Percentiles rank a stretch among this genome's conserved stretches.
Evolutionary conservation across 2,329 filamentous ascomycete species (phyloP).

Genomic region (Fusarium lateritium): DNA sequence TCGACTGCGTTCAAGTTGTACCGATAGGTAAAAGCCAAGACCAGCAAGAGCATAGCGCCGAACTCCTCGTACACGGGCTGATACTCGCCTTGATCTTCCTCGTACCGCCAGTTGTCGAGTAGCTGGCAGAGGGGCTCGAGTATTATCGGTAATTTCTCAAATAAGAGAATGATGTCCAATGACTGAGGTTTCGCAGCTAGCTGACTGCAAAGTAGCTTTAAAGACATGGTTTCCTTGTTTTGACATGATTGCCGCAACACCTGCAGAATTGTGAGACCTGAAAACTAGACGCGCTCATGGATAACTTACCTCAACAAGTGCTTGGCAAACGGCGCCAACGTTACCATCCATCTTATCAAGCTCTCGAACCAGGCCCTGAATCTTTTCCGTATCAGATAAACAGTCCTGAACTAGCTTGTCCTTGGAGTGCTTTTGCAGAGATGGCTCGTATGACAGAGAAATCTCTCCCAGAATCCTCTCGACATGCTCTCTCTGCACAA

Average conservation of each 20-base stretch:
- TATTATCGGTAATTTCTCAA: slow-evolving; percentile 78
- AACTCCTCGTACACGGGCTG: slow-evolving; percentile 91
- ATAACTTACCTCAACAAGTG: slow-evolving; percentile 75
- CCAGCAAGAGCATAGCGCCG: slow-evolving; percentile 80
- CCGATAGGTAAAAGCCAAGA: slow-evolving; percentile 81
- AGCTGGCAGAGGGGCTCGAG: slow-evolving; percentile 81
- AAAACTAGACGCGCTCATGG: background rate
- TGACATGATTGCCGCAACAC: slow-evolving; percentile 78
- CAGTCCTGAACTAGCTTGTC: slow-evolving; percentile 85
- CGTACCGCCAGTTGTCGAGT: slow-evolving; percentile 84
- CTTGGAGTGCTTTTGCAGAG: slow-evolving; percentile 81
- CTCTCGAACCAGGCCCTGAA: slow-evolving; percentile 83
- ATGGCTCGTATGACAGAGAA: slow-evolving; percentile 83
- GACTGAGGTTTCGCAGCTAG: slow-evolving; percentile 80
- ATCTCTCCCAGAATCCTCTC: slow-evolving; percentile 87
- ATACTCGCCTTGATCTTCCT: slow-evolving; percentile 87
- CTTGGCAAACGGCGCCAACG: slow-evolving; percentile 86
- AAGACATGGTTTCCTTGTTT: slow-evolving; percentile 83
- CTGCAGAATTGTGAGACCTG: slow-evolving; percentile 55
- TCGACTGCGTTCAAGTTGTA: slow-evolving; percentile 77
- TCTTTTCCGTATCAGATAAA: slow-evolving; percentile 79
- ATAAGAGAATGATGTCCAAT: slow-evolving; percentile 82
- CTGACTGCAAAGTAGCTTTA: slow-evolving; percentile 80
- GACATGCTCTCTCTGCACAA: slow-evolving; percentile 85
- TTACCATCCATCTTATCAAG: slow-evolving; percentile 94